These are phyloP conservation scores for Pichia kudriavzevii DNA, from an alignment of 1,139 yeast species.

Conservation along the genomic window DNA sequence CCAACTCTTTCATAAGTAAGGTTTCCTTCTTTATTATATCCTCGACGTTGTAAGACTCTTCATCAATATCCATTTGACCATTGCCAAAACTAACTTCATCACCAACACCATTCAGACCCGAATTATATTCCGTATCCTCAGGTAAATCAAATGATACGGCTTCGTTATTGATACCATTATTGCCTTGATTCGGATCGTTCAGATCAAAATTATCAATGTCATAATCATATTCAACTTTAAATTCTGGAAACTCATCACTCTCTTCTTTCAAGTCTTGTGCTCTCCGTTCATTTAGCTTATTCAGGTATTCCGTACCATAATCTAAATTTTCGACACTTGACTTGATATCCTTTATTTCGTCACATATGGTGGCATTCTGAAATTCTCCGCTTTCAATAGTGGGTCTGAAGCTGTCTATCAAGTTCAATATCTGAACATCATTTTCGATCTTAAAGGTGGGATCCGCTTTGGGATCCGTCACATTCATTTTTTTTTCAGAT, in stretches of 20 bases:
- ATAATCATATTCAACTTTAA: slow-evolving; percentile 9
- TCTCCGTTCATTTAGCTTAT: slow-evolving; percentile 2
- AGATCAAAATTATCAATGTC: slow-evolving; percentile 16
- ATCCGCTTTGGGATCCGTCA: not conserved
- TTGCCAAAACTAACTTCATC: not conserved
- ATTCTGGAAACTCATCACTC: slow-evolving; percentile 3
- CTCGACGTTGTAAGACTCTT: slow-evolving; percentile 1
- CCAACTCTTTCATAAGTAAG: slow-evolving; percentile 7
- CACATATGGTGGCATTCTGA: slow-evolving; percentile 1
- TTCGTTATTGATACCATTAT: slow-evolving; percentile 8
- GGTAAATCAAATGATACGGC: slow-evolving; percentile 2
- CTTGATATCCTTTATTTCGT: slow-evolving; percentile 8
- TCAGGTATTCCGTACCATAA: slow-evolving; percentile 9
- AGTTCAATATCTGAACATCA: not conserved
- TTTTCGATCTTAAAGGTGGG: not conserved
- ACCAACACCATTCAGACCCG: not conserved
- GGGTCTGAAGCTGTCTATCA: not conserved
- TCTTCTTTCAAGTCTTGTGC: not conserved
- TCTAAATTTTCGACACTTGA: slow-evolving; percentile 9
- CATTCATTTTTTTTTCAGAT: too few species aligned
- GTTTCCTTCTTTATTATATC: slow-evolving; percentile 13
- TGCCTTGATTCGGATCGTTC: slow-evolving; percentile 12
- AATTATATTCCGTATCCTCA: slow-evolving; percentile 14
- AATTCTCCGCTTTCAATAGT: not conserved
- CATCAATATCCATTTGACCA: not conserved